phyloP scores from a whole-genome alignment of 345 rosid species.

The Schrenkiella parvula region DNA sequence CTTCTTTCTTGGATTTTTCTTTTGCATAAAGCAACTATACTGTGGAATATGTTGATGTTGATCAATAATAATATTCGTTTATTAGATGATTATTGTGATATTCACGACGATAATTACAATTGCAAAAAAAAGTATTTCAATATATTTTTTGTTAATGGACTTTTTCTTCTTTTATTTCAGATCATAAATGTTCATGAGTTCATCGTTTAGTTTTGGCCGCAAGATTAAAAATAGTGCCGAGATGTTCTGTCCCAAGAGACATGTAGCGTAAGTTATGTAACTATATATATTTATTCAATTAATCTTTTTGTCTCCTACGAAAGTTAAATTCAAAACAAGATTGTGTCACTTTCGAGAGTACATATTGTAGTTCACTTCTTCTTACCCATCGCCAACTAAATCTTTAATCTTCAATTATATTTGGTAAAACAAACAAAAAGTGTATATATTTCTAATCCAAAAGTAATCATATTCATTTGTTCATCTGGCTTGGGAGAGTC shows the following conservation, averaged over 20 bases:
- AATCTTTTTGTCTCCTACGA: not conserved
- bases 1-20: not conserved
- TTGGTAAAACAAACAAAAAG: slow-evolving; percentile 20
- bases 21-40: not conserved
- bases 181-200: not conserved
- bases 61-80: not conserved
- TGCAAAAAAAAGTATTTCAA: not conserved
- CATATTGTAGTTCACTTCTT: slow-evolving; percentile 29
- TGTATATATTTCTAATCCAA: not conserved
- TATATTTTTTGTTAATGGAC: not conserved
- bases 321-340: slow-evolving; percentile 20
- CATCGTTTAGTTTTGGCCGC: not conserved
- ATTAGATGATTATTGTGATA: not conserved
- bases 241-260: slow-evolving; percentile 20
- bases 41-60: not conserved
- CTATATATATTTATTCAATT: not conserved
- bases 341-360: slow-evolving; percentile 10
- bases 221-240: not conserved
- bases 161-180: not conserved
- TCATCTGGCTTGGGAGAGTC: not conserved
- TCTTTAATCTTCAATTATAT: slow-evolving; percentile 12
- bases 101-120: not conserved
- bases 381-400: slow-evolving; percentile 38
- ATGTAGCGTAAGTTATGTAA: slow-evolving; percentile 22
- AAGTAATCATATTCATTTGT: slow-evolving; percentile 20